Conservation (phyloP, 331 rosid genomes). For the Quercus lobata region DNA sequence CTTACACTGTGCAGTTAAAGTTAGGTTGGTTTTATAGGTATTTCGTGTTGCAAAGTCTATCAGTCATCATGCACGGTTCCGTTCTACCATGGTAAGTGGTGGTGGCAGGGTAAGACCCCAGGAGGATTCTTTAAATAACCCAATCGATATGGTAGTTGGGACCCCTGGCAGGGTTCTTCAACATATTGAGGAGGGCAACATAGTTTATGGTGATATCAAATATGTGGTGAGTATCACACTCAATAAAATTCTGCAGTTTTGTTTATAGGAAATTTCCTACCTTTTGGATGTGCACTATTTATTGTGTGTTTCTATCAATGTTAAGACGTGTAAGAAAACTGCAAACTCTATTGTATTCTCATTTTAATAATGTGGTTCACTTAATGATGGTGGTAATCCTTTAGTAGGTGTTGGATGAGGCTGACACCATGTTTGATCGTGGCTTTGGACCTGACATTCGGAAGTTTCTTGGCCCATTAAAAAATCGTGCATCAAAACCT, state of each 20-base stretch:
- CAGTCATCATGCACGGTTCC: conserved; percentile 87
- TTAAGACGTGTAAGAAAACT: background rate
- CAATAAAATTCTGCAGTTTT: background rate
- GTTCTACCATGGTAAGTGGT: conserved; percentile 92
- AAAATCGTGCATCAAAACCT: conserved; percentile 61
- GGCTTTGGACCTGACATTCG: conserved; percentile 98
- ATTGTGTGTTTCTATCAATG: background rate
- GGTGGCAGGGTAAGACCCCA: conserved; percentile 91
- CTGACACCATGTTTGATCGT: conserved; percentile 96
- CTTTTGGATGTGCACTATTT: conserved; percentile 2
- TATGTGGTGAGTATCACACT: conserved; percentile 53
- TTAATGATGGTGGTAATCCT: conserved; percentile 12
- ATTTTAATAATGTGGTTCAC: background rate
- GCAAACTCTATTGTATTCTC: background rate
- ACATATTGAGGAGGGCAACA: conserved; percentile 90
- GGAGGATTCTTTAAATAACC: conserved; percentile 78
- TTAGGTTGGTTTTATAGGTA: conserved; percentile 47
- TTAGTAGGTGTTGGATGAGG: conserved; percentile 89
- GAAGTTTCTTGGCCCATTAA: conserved; percentile 77
- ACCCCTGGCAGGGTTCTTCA: conserved; percentile 96
- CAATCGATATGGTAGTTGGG: conserved; percentile 88
- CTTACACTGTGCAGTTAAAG: conserved; percentile 20
- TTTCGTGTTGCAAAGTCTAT: conserved; percentile 88
- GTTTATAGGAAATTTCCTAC: background rate
- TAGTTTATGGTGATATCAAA: conserved; percentile 88